A percentile compares a stretch with the other conserved stretches of the same genome.
Conservation (phyloP, 495 filamentous ascomycete genomes). For the Penicillium flavigenum region DNA sequence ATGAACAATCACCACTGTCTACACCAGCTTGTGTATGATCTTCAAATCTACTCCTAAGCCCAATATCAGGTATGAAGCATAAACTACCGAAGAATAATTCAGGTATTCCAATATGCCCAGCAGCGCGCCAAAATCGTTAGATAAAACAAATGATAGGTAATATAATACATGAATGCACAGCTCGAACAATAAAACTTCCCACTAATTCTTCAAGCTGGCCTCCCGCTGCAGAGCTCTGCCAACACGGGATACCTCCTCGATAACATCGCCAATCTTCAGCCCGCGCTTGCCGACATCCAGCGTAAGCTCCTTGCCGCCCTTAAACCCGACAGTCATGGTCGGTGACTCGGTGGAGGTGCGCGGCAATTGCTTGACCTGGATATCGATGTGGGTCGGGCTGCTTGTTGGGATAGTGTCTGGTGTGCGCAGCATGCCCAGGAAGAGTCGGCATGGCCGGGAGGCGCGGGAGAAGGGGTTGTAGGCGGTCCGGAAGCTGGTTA, state of each 20-base stretch:
- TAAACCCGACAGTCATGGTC: conserved; percentile 65
- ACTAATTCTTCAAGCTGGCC: conserved; percentile 62
- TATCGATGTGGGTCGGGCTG: conserved; percentile 70
- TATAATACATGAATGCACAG: conserved; percentile 34
- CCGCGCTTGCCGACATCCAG: conserved; percentile 80
- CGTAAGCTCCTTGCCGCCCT: conserved; percentile 53
- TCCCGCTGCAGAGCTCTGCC: conserved; percentile 76
- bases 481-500: conserved; percentile 75
- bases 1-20: neutral
- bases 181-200: conserved; percentile 22
- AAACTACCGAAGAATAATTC: neutral
- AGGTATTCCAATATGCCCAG: conserved; percentile 4
- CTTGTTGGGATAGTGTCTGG: conserved; percentile 68
- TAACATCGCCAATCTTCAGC: conserved; percentile 80
- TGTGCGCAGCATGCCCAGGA: conserved; percentile 74
- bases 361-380: conserved; percentile 66
- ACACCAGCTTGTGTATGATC: neutral
- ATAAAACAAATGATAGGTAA: conserved; percentile 15
- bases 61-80: neutral
- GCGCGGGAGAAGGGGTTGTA: conserved; percentile 89
- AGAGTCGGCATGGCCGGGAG: conserved; percentile 76
- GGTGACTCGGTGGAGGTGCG: conserved; percentile 53
- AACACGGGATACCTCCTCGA: conserved; percentile 88
- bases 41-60: neutral
- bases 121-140: conserved; percentile 13